Evolutionary conservation across 1,284 basidiomycete genomes (phyloP).

Genomic region (Apiotrichum gracile): DNA sequence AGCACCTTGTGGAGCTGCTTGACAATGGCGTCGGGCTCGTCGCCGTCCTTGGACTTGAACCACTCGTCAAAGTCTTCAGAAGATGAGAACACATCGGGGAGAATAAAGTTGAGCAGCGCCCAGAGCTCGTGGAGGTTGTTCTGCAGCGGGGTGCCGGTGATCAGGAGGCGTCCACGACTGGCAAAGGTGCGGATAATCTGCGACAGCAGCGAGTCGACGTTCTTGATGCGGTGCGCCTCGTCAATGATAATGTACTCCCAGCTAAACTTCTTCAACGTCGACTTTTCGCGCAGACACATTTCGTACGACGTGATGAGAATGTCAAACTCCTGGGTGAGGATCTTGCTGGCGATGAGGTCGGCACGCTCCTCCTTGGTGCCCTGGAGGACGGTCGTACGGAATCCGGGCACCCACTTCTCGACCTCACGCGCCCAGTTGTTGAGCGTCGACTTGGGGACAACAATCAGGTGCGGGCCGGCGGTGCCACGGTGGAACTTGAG

Average conservation of each 20-base stretch:
- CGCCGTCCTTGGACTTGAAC: constrained; percentile 68
- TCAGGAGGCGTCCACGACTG: constrained; percentile 81
- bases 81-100: constrained; percentile 55
- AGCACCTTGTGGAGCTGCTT: constrained; percentile 97
- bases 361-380: constrained; percentile 85
- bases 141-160: constrained; percentile 95
- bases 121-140: constrained; percentile 98
- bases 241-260: constrained; percentile 99
- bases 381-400: constrained; percentile 73
- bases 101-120: constrained; percentile 90
- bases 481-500: constrained; percentile 77
- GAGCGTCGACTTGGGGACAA: constrained; percentile 95
- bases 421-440: constrained; percentile 98
- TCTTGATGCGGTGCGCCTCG: constrained; percentile 99
- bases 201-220: constrained; percentile 91
- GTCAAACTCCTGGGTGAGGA: constrained; percentile 87
- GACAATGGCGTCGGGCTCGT: constrained; percentile 79
- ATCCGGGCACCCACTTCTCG: constrained; percentile 83
- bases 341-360: constrained; percentile 67
- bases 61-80: constrained; percentile 74
- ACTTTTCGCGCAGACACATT: constrained; percentile 92
- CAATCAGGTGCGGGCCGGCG: constrained; percentile 81
- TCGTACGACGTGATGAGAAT: constrained; percentile 97
- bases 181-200: constrained; percentile 92
- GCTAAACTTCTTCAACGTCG: constrained; percentile 83